Percentiles rank a stretch among this genome's conserved stretches.
Evolutionary conservation across 2,329 filamentous ascomycete genomes (phyloP).

Genomic region (Cyphellophora attinorum): DNA sequence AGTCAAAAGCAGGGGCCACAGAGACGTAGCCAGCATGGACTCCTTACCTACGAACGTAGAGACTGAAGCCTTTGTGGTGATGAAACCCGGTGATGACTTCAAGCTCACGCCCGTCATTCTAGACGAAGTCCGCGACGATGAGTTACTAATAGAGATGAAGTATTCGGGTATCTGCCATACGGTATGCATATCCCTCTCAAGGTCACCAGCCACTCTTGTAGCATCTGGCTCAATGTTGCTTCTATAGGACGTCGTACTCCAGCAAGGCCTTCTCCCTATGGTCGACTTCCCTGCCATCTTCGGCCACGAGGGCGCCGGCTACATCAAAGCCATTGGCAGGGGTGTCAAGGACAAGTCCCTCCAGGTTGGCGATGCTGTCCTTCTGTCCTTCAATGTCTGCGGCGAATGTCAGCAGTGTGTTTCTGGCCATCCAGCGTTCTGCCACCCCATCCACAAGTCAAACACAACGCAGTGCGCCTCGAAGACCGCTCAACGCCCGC

Average conservation of each 20-base stretch:
- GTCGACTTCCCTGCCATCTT: conserved; percentile 54
- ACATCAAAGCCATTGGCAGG: conserved; percentile 42
- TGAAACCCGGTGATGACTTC: conserved; percentile 62
- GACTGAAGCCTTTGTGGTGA: conserved; percentile 64
- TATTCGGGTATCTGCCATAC: conserved; percentile 86
- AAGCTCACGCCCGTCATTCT: conserved; percentile 41
- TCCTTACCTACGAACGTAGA: too few species aligned
- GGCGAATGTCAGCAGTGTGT: conserved; percentile 5
- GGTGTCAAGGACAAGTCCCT: conserved; percentile 51
- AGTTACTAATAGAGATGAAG: conserved; percentile 83
- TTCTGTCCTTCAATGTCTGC: conserved; percentile 33
- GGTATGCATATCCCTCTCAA: too few species aligned
- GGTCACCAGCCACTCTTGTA: background rate
- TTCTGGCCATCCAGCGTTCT: conserved; percentile 1
- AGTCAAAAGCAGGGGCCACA: too few species aligned
- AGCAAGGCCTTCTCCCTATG: conserved; percentile 8
- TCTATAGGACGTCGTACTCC: conserved; percentile 21
- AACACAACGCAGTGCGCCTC: too few species aligned
- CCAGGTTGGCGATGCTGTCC: conserved; percentile 82
- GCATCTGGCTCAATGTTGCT: background rate
- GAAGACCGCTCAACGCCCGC: too few species aligned
- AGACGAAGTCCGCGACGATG: conserved; percentile 74
- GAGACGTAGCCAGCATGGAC: too few species aligned
- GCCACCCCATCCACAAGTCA: too few species aligned
- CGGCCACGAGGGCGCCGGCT: conserved; percentile 45